Conservation (phyloP, 768 basidiomycete species). For the Phlebiopsis flavidoalba region DNA sequence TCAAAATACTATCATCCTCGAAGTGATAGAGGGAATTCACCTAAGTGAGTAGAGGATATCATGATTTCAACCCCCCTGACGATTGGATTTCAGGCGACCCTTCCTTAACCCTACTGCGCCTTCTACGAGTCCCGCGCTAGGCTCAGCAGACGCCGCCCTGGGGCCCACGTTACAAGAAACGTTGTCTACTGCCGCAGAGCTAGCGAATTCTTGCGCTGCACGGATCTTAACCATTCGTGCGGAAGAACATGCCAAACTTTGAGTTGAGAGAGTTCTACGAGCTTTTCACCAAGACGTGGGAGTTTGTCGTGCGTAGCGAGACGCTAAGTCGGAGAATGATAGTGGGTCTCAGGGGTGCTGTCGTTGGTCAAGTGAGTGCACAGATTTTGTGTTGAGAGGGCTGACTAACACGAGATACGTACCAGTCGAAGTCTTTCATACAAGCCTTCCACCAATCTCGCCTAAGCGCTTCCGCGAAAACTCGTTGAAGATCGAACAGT, state of each 20-base stretch:
- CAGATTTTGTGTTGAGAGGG: background rate
- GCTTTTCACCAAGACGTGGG: conserved; percentile 84
- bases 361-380: conserved; percentile 66
- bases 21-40: conserved; percentile 50
- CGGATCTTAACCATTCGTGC: conserved; percentile 72
- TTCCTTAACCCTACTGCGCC: background rate
- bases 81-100: background rate
- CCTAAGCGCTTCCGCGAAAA: conserved; percentile 76
- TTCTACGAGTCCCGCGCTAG: background rate
- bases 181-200: conserved; percentile 74
- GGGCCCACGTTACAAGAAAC: conserved; percentile 49
- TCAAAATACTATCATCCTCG: conserved; percentile 53
- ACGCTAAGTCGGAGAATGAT: conserved; percentile 87
- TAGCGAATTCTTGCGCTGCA: conserved; percentile 78
- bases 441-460: conserved; percentile 80
- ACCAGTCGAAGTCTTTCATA: conserved; percentile 81
- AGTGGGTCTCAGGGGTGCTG: conserved; percentile 81
- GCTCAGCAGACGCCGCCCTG: background rate
- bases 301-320: conserved; percentile 86
- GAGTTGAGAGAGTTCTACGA: conserved; percentile 69
- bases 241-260: conserved; percentile 74
- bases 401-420: background rate
- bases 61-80: background rate
- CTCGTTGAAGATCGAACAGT: conserved; percentile 94
- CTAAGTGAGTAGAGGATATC: conserved; percentile 10